phyloP scores from a whole-genome alignment of 225 moss, liverwort and hornwort genomes.

The Anthoceros angustus region DNA sequence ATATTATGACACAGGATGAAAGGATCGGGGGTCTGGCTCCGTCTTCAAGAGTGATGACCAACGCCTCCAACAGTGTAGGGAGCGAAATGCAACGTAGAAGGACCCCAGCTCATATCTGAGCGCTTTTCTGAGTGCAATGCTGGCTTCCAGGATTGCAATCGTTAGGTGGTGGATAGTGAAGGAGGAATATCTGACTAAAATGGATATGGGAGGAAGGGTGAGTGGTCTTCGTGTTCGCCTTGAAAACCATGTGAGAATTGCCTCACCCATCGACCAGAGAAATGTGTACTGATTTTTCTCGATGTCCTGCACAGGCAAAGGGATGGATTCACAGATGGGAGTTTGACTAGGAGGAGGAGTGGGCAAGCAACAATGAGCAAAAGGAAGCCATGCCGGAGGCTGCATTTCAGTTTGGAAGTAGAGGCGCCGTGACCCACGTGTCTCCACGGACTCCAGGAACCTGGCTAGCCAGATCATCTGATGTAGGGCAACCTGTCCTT shows the following conservation, averaged over 20 bases:
- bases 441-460: too few species aligned
- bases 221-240: too few species aligned
- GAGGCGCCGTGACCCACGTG: too few species aligned
- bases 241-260: too few species aligned
- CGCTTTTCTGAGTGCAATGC: conserved; percentile 98
- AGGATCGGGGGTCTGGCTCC: conserved; percentile 92
- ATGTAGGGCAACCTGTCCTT: too few species aligned
- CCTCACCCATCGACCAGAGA: background rate
- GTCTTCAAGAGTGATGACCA: conserved; percentile 99
- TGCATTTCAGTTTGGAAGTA: conserved; percentile 96
- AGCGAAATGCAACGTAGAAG: conserved; percentile 87
- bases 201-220: conserved; percentile 99
- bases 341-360: conserved; percentile 94
- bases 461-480: too few species aligned
- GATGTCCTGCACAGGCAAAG: conserved; percentile 49
- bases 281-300: background rate
- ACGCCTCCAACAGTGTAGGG: conserved; percentile 76
- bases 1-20: conserved; percentile 93
- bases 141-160: conserved; percentile 94
- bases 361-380: conserved; percentile 98
- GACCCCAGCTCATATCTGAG: conserved; percentile 97
- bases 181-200: conserved; percentile 94
- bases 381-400: conserved; percentile 99
- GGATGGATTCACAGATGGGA: conserved; percentile 96
- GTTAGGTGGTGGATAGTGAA: conserved; percentile 98